These are phyloP conservation scores for Podila epigama DNA, from an alignment of 192 early-diverging fungal species.

Conservation along the genomic window DNA sequence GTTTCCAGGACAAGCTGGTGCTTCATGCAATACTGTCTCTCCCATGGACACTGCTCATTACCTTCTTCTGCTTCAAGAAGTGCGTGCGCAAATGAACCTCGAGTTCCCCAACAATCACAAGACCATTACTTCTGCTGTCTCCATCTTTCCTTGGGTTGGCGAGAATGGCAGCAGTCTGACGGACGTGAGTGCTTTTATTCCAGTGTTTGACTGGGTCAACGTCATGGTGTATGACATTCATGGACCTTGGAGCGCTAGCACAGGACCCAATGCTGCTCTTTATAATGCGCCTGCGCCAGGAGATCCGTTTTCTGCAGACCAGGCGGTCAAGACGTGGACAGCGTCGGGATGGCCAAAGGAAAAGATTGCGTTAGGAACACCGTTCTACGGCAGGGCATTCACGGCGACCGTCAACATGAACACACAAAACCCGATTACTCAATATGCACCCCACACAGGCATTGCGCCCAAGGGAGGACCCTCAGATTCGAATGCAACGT, in stretches of 20 bases:
- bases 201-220: slow-evolving; percentile 63
- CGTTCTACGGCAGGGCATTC: slow-evolving; percentile 65
- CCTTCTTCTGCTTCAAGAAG: slow-evolving; percentile 62
- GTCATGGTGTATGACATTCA: slow-evolving; percentile 45
- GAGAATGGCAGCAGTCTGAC: slow-evolving; percentile 50
- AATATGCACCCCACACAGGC: slow-evolving; percentile 28
- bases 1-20: slow-evolving; percentile 70
- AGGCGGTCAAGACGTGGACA: slow-evolving; percentile 62
- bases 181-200: slow-evolving; percentile 64
- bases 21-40: slow-evolving; percentile 61
- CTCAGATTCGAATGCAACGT: slow-evolving; percentile 57
- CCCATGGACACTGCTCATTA: slow-evolving; percentile 66
- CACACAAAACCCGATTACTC: slow-evolving; percentile 17
- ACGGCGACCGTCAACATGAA: slow-evolving; percentile 27
- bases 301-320: slow-evolving; percentile 51
- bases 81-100: slow-evolving; percentile 57
- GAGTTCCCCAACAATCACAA: slow-evolving; percentile 52
- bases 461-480: slow-evolving; percentile 58
- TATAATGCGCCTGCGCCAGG: slow-evolving; percentile 20
- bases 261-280: slow-evolving; percentile 58
- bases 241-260: slow-evolving; percentile 30
- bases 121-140: slow-evolving; percentile 69
- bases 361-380: slow-evolving; percentile 65
- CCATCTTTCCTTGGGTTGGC: slow-evolving; percentile 66
- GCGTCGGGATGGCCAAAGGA: slow-evolving; percentile 60